Base-by-base conservation (phyloP, 164 flowering plant species). In the Magnolia kwangsiensis region DNA sequence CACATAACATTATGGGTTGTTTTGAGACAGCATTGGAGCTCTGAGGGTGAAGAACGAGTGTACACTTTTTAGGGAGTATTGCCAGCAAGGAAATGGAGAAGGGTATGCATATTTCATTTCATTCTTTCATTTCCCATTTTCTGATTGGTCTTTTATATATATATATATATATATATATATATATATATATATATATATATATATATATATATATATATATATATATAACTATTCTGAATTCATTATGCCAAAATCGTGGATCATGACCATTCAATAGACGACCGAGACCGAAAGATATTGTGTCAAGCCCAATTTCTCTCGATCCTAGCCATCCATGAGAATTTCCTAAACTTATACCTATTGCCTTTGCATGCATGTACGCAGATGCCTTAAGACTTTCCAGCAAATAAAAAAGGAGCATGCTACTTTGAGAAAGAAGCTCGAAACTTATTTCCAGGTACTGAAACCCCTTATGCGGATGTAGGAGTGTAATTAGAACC, bases 21-120 rank as follows among this genome's bases (percentile, higher is more conserved):
- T 24, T 37, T 20, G 37, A 19, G 69, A 24, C 82, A 80, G 82
- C 77, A 80, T 80, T 76, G 82, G 82, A 80, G 82, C 82, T 23
- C 58, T 20, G 49, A 73, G 73, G 75, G 29, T 80, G 70, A 80
- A 80, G 74, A 76, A 63, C 21, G 82, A 76, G 51, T 50, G 77
- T 23, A 31, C 78, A 8, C 70, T 61, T 14, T 73, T 80, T 24
- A 76, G 74, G 59, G 76, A 76, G 14, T 69, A 65, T 63, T 80
- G 82, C 73, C 24, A 49, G 4, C 73, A 74, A 20, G 67, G 76
- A 50, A 80, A 80, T 29, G 63, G 63, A 63, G 82, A 80, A n/a
- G 82, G 82, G 82, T 80, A 76, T 68, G 2, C 27, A 16, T 8
- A 29, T 37, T 37, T 37, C 45, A 37, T 37, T 68, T 68, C 29